Conservation (phyloP, 345 rosid species). For the Isatis tinctoria region DNA sequence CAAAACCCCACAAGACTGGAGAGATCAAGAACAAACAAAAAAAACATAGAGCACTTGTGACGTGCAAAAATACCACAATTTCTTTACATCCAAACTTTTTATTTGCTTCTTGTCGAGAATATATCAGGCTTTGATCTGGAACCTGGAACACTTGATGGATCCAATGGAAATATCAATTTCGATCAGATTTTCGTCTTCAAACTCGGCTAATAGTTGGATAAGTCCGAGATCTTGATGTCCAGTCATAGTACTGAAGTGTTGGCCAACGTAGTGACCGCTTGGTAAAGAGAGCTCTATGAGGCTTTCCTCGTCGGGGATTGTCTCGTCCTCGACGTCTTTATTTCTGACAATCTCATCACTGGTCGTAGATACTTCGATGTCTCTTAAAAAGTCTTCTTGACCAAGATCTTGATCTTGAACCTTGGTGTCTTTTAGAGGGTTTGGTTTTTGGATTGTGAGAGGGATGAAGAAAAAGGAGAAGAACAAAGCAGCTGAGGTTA, state of each 20-base stretch:
- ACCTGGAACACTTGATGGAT: conserved; percentile 71
- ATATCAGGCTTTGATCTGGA: conserved; percentile 54
- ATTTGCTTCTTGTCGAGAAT: neutral
- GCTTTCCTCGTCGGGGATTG: conserved; percentile 68
- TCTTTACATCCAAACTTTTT: neutral
- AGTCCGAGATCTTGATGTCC: conserved; percentile 32
- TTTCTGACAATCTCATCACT: neutral
- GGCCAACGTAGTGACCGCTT: conserved; percentile 50
- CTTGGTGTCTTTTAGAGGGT: conserved; percentile 16
- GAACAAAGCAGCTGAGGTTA: conserved; percentile 36
- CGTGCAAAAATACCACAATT: conserved; percentile 12
- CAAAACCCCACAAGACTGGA: conserved; percentile 11
- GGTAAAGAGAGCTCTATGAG: conserved; percentile 74
- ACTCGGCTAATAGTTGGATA: conserved; percentile 51
- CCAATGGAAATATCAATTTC: conserved; percentile 85
- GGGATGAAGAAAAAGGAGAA: conserved; percentile 27
- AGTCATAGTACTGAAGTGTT: conserved; percentile 1
- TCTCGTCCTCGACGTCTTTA: conserved; percentile 29
- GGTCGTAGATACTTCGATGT: neutral
- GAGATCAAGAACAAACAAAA: neutral
- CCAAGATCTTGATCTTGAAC: neutral
- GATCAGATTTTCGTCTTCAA: conserved; percentile 79
- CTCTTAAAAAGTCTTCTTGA: conserved; percentile 32
- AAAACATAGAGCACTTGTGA: neutral
- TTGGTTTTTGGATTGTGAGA: conserved; percentile 30